Conservation (phyloP, 139 green algal species). For the Raphidocelis subcapitata region DNA sequence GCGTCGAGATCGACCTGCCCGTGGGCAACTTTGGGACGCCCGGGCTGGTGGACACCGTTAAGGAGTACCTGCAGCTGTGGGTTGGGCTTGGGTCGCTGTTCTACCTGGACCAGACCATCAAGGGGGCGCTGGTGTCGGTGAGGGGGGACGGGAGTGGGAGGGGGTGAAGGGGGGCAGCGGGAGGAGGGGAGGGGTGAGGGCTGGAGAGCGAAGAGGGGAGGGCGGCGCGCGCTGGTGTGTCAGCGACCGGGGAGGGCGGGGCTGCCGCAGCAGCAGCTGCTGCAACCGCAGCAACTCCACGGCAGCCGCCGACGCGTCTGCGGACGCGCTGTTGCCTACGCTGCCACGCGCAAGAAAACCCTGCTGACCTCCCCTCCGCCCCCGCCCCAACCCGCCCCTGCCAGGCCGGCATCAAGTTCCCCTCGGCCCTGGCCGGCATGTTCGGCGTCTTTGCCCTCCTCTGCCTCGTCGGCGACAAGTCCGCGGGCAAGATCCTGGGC, state of each 20-base stretch:
- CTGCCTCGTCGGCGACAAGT: constrained; percentile 36
- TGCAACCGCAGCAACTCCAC: too few species aligned
- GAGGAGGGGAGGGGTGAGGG: too few species aligned
- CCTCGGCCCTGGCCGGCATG: constrained; percentile 57
- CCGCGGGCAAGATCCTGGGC: constrained; percentile 33
- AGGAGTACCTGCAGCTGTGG: constrained; percentile 45
- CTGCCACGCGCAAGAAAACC: neutral
- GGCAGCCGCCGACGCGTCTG: too few species aligned
- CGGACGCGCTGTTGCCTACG: too few species aligned
- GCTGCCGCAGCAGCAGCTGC: too few species aligned
- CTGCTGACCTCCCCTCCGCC: neutral
- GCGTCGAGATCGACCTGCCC: constrained; percentile 7
- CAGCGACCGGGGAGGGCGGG: neutral
- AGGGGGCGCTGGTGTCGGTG: constrained; percentile 31
- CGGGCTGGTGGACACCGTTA: constrained; percentile 1
- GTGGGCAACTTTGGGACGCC: constrained; percentile 16
- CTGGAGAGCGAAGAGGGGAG: too few species aligned
- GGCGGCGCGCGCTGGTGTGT: neutral
- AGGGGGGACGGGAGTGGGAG: constrained; percentile 3
- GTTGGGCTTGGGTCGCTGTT: constrained; percentile 45
- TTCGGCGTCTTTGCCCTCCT: constrained; percentile 49
- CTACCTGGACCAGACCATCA: constrained; percentile 43
- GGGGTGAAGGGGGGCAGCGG: neutral
- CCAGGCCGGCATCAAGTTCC: constrained; percentile 34
- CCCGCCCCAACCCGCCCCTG: neutral